Evolutionary conservation across 441 rosid genomes (phyloP).

Genomic region (Lepidium campestre): DNA sequence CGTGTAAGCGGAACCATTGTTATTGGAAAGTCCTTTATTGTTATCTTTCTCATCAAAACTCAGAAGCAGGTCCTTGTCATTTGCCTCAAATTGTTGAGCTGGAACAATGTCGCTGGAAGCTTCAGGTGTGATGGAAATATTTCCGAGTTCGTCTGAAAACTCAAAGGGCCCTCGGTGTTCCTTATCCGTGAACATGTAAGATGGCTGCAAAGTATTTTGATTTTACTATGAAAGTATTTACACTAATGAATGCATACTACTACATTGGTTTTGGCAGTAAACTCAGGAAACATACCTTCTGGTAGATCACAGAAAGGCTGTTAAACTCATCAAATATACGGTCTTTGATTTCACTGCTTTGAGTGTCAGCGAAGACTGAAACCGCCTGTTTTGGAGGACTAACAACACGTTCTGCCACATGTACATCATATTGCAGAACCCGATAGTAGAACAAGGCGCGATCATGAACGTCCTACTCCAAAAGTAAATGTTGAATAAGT

Average conservation of each 20-base stretch:
- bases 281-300: conserved; percentile 51
- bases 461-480: conserved; percentile 94
- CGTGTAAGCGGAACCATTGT: conserved; percentile 57
- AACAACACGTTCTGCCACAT: conserved; percentile 76
- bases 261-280: neutral
- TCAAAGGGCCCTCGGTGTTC: conserved; percentile 92
- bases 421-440: conserved; percentile 67
- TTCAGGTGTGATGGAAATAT: conserved; percentile 62
- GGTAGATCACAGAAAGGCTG: conserved; percentile 88
- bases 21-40: conserved; percentile 34
- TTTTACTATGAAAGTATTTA: neutral
- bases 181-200: conserved; percentile 95
- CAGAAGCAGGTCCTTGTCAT: conserved; percentile 87
- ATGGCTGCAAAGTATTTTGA: conserved; percentile 58
- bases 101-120: conserved; percentile 50
- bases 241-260: neutral
- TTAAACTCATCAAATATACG: conserved; percentile 96
- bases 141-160: conserved; percentile 78
- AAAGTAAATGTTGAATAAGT: conserved; percentile 5
- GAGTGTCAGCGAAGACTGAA: conserved; percentile 96
- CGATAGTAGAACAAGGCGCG: conserved; percentile 96
- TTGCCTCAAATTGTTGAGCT: conserved; percentile 70
- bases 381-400: conserved; percentile 99
- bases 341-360: conserved; percentile 96
- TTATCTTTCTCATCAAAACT: conserved; percentile 81